Evolutionary conservation across 305 asterid genomes (phyloP).

Genomic region (Fraxinus sp.): DNA sequence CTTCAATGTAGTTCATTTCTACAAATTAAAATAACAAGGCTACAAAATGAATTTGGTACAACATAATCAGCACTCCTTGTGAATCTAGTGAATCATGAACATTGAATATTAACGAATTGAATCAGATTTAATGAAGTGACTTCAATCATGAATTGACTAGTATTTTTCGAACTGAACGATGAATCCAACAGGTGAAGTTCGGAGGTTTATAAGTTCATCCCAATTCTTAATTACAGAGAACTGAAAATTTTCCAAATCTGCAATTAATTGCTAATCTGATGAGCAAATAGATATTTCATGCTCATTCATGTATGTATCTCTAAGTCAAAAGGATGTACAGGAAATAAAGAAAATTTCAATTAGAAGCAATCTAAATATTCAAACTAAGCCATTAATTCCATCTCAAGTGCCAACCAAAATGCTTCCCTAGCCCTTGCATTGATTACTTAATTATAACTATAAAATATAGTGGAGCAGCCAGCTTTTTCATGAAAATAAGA

Average conservation of each 20-base stretch:
- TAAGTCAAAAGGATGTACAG: background rate
- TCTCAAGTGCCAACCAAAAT: background rate
- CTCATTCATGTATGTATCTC: background rate
- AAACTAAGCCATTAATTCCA: background rate
- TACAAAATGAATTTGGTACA: background rate
- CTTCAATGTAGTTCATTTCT: background rate
- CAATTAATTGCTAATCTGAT: background rate
- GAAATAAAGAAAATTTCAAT: background rate
- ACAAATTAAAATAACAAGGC: background rate
- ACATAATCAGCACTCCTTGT: background rate
- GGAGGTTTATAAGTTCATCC: background rate
- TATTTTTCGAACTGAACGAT: background rate
- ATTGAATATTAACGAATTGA: background rate
- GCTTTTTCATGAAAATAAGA: background rate
- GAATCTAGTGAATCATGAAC: background rate
- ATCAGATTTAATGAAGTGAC: background rate
- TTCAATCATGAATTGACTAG: background rate
- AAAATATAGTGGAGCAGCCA: background rate
- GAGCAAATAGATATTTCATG: background rate
- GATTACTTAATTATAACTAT: background rate
- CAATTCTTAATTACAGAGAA: background rate
- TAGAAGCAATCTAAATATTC: background rate
- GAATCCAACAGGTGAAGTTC: background rate
- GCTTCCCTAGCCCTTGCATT: background rate
- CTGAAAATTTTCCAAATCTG: background rate